A percentile compares a stretch with the other conserved stretches of the same genome.
These are phyloP conservation scores for Suhomyces choctaworum DNA, from an alignment of 1,139 yeast species.

Conservation along the genomic window DNA sequence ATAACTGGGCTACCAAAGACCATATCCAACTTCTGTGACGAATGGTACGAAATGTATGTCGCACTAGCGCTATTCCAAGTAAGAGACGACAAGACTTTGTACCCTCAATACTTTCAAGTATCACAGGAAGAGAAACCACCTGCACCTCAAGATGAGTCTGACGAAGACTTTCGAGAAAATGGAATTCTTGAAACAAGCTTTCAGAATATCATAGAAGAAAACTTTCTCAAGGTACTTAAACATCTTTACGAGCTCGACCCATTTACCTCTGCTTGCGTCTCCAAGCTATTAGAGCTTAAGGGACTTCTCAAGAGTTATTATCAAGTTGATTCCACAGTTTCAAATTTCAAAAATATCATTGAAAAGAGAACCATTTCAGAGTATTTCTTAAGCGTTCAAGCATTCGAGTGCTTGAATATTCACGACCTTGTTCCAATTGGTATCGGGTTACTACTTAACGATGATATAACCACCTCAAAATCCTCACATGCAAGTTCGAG, in stretches of 20 bases:
- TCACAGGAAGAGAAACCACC: constrained; percentile 41
- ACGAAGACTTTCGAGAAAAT: constrained; percentile 25
- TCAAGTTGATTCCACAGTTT: constrained; percentile 16
- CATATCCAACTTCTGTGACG: constrained; percentile 47
- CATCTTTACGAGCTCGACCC: constrained; percentile 62
- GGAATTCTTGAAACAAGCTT: constrained; percentile 56
- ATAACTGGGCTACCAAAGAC: constrained; percentile 57
- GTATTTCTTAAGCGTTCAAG: constrained; percentile 60
- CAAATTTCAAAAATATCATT: constrained; percentile 16
- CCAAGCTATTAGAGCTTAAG: constrained; percentile 64
- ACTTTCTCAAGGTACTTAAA: constrained; percentile 59
- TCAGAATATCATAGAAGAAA: constrained; percentile 57
- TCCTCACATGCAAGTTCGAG: constrained; percentile 29
- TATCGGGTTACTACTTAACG: constrained; percentile 50
- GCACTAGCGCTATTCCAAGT: constrained; percentile 65
- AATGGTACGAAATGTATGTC: constrained; percentile 74
- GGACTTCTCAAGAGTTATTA: constrained; percentile 59
- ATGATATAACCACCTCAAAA: constrained; percentile 27
- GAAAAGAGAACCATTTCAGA: constrained; percentile 53
- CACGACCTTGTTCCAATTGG: constrained; percentile 65
- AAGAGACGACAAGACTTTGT: constrained; percentile 39
- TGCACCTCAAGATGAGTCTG: constrained; percentile 16
- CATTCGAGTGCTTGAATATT: constrained; percentile 52
- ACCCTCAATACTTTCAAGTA: constrained; percentile 33
- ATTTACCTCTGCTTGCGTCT: constrained; percentile 65